Base-by-base conservation (phyloP, 352 stramenopile genomes). In the Phytophthora idaei region DNA sequence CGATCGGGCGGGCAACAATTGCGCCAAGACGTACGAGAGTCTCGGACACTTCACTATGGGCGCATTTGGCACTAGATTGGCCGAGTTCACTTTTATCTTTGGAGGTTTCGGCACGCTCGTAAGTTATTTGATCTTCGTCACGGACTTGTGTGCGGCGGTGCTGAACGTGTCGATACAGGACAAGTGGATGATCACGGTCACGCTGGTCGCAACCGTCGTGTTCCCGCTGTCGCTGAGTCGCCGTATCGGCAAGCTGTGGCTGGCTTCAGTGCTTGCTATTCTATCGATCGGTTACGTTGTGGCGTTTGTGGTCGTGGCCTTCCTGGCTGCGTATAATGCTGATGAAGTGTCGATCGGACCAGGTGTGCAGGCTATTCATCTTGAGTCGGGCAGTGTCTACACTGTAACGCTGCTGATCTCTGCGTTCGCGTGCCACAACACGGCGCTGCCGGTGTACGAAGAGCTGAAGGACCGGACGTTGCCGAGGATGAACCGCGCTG, bases 1-100 rank as follows among this genome's bases (percentile, higher is more conserved):
- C 64, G 80, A 91, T 59, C 63, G 71, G 41, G 84, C 85, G 0
- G 85, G 85, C 21, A 69, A 67, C 29, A 75, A 85, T 50, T 86
- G 79, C 57, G 80, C 85, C 49, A 87, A 85, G 49, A 93, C 85
- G 54, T 93, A 93, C 69, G 84, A 93, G 57, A 87, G 75, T 59
- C 61, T 93, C 7, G 84, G 84, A 0, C 84, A 93, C 59, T 89
- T 81, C 53, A 93, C 84, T 0, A 86, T 93, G 81, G 84, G 82
- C 32, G 70, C 65, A 1, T 73, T 81, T 17, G 82, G 84, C 51
- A 89, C 82, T 48, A 63, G 68, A 34, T 58, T 93, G 32, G 84
- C 84, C 29, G 82, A 93, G 69, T 93, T 93, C 55, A 93, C 84
- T 12, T 93, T 93, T 70, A 93, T 93, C 57, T 91, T 93, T 51